A percentile compares a stretch with the other conserved stretches of the same genome.
Evolutionary conservation across 208 protist species (phyloP).

Genomic region (Crithidia sp.): DNA sequence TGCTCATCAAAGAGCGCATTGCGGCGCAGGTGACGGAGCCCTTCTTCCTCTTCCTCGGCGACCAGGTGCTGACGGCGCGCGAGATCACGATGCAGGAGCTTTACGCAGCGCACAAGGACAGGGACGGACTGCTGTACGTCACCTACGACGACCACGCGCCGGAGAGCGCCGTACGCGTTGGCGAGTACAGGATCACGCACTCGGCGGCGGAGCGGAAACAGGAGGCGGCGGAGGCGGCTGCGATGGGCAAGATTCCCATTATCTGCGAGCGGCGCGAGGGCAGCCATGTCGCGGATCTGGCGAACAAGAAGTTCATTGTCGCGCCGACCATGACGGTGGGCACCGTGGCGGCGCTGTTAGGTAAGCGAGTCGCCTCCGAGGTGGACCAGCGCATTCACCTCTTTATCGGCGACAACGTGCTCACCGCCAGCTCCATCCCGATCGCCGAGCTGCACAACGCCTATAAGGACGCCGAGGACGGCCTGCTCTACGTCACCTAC

Average conservation of each 20-base stretch:
- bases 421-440: constrained; percentile 40
- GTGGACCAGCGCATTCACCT: constrained; percentile 32
- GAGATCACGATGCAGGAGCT: constrained; percentile 32
- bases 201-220: constrained; percentile 51
- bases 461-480: constrained; percentile 89
- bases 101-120: constrained; percentile 85
- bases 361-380: constrained; percentile 23
- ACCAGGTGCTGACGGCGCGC: constrained; percentile 35
- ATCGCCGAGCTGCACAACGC: constrained; percentile 71
- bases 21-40: constrained; percentile 18
- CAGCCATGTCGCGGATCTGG: constrained; percentile 16
- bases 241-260: constrained; percentile 84
- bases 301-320: constrained; percentile 34
- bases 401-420: constrained; percentile 30
- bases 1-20: constrained; percentile 30
- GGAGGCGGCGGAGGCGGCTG: constrained; percentile 48
- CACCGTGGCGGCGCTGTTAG: constrained; percentile 28
- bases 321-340: constrained; percentile 28
- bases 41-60: constrained; percentile 30
- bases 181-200: constrained; percentile 47
- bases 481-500: constrained; percentile 82
- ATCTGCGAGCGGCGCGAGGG: constrained; percentile 81
- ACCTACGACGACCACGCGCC: constrained; percentile 79
- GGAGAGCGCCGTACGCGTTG: constrained; percentile 22
- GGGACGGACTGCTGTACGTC: constrained; percentile 90